Base-by-base conservation (phyloP, 2,329 filamentous ascomycete genomes). In the Arthroderma sp. region DNA sequence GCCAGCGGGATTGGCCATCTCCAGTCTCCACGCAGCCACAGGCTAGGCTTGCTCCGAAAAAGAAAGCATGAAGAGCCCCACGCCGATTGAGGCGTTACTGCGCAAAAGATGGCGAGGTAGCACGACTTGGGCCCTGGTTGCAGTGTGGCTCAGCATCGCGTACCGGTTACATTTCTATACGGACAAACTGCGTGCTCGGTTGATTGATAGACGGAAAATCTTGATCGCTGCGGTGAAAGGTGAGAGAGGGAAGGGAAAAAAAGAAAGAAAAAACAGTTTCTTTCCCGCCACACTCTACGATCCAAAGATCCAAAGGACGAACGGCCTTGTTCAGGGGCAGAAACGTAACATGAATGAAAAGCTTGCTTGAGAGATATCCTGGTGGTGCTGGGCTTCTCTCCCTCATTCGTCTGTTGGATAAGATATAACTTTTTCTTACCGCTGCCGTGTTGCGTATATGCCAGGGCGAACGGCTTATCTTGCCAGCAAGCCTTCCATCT, bases 391-490 rank as follows among this genome's bases (percentile, higher is more conserved):
- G 47, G 23, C 47, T 19, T 33, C 47, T 25, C 25, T 11, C n/a
- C 11, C 47, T 33, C 47, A 51, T 51, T 51, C 47, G 47, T 25
- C 25, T n/a, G 25, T 7, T 33, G 23, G 39, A 5, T 19, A 6
- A 25, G 17, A 25, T 13, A 51, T 31, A 31, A 11, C 23, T 31
- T 31, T 51, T 51, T 51, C 47, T 33, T 51, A 25, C 47, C 47
- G 47, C 47, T 33, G 47, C 47, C 28, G 25, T 51, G 25, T 51
- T 51, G 25, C 47, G 47, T 33, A 13, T 51, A 51, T 51, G 47
- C 25, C 47, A 51, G 47, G 47, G 47, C 47, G 15, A 33, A 51
- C 47, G 47, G 47, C 47, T 51, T 51, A 33, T n/a, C 47, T 51
- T 51, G 47, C 25, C 28, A 51, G 25, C 4, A n/a, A 19, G 5